Percentiles rank a stretch among this genome's conserved stretches.
Evolutionary conservation across 2,329 filamentous ascomycete genomes (phyloP).

Genomic region (Botrytis aclada): DNA sequence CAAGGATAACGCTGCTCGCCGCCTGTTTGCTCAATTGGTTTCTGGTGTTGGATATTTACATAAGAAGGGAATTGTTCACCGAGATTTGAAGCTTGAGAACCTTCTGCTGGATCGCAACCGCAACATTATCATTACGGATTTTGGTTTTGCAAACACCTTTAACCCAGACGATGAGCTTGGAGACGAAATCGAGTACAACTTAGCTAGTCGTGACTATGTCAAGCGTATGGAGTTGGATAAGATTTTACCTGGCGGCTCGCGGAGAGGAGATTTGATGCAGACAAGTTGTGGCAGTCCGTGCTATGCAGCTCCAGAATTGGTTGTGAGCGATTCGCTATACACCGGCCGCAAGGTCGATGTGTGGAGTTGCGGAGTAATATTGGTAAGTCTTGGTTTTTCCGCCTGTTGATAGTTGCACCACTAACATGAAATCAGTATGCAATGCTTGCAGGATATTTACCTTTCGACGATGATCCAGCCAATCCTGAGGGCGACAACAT

Average conservation of each 20-base stretch:
- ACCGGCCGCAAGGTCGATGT: constrained; percentile 98
- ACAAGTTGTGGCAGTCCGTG: constrained; percentile 98
- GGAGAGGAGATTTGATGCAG: constrained; percentile 95
- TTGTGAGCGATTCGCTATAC: constrained; percentile 95
- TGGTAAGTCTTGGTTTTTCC: constrained; percentile 61
- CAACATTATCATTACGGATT: constrained; percentile 99
- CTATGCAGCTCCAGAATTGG: constrained; percentile 93
- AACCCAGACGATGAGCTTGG: constrained; percentile 82
- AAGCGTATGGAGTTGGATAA: constrained; percentile 83
- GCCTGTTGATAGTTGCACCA: constrained; percentile 17
- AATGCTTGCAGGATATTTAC: constrained; percentile 95
- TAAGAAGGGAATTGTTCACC: constrained; percentile 97
- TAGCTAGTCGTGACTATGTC: constrained; percentile 84
- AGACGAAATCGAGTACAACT: constrained; percentile 84
- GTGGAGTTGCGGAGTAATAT: constrained; percentile 97
- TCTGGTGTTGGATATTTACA: constrained; percentile 97
- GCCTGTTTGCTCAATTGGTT: constrained; percentile 90
- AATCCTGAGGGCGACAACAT: constrained; percentile 99
- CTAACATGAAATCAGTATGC: constrained; percentile 66
- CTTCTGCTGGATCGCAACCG: constrained; percentile 90
- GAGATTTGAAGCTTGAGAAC: constrained; percentile 96
- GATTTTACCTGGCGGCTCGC: constrained; percentile 67
- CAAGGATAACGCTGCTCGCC: constrained; percentile 86
- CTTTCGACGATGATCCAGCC: constrained; percentile 96
- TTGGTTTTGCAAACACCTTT: constrained; percentile 98